phyloP scores from a whole-genome alignment of 1,284 basidiomycete genomes.

The Cryptococcus sp. region DNA sequence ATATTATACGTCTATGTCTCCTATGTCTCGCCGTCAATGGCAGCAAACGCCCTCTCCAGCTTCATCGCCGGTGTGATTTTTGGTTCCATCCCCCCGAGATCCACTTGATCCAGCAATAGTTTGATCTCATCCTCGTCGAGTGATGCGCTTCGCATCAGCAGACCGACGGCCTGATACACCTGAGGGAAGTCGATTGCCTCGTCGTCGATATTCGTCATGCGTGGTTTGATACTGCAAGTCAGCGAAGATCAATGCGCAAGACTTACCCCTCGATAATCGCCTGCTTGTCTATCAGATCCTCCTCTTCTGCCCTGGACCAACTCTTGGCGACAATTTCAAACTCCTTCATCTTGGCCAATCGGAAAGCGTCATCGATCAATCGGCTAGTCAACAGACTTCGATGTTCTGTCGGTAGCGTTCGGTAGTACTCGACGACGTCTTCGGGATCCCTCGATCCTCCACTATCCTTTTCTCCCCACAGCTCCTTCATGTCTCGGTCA shows the following conservation, averaged over 20 bases:
- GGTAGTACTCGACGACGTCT: constrained; percentile 59
- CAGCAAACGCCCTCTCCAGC: constrained; percentile 33
- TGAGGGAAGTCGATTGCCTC: constrained; percentile 82
- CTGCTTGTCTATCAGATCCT: constrained; percentile 52
- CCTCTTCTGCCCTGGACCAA: constrained; percentile 53
- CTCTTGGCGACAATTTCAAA: constrained; percentile 63
- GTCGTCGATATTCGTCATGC: constrained; percentile 75
- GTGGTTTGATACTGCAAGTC: constrained; percentile 54
- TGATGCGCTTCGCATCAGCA: constrained; percentile 62
- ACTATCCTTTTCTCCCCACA: constrained; percentile 47
- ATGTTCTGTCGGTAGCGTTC: constrained; percentile 51
- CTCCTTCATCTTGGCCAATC: constrained; percentile 81
- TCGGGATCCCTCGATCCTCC: constrained; percentile 43
- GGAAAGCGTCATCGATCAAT: constrained; percentile 77
- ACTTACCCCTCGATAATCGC: constrained; percentile 56
- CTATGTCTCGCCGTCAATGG: constrained; percentile 32
- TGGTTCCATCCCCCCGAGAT: constrained; percentile 33
- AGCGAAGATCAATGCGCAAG: constrained; percentile 1
- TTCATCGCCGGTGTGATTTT: constrained; percentile 39
- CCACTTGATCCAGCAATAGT: constrained; percentile 47
- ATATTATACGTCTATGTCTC: too few species aligned
- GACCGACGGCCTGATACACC: constrained; percentile 69
- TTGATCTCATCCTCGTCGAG: constrained; percentile 55
- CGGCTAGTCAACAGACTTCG: constrained; percentile 65
- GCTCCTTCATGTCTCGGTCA: constrained; percentile 51